Conservation (phyloP, 768 basidiomycete species). For the Mrakia frigida region DNA sequence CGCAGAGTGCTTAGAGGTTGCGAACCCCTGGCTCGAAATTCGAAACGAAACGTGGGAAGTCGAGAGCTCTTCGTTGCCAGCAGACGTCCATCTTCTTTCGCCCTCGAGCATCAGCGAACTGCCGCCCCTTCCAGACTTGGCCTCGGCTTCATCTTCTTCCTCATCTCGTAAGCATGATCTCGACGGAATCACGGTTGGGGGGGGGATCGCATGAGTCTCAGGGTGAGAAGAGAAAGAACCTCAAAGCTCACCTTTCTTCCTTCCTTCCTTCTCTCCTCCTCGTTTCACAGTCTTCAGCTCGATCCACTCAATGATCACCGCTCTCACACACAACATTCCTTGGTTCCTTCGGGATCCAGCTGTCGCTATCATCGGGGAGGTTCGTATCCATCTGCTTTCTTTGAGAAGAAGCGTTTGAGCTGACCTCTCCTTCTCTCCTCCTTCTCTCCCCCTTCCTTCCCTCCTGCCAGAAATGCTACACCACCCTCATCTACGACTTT, state of each 20-base stretch:
- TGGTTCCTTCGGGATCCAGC: slow-evolving; percentile 77
- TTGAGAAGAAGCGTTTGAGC: neutral
- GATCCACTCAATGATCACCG: slow-evolving; percentile 33
- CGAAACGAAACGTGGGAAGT: too few relatives aligned
- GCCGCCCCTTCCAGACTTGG: too few relatives aligned
- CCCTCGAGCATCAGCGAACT: too few relatives aligned
- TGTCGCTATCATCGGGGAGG: slow-evolving; percentile 73
- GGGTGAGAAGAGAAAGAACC: too few relatives aligned
- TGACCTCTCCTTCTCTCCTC: neutral
- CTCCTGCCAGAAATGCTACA: slow-evolving; percentile 74
- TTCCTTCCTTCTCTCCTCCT: neutral
- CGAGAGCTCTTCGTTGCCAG: too few relatives aligned
- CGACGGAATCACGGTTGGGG: too few relatives aligned
- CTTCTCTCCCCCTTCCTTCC: neutral
- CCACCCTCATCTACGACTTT: slow-evolving; percentile 78
- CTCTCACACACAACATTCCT: slow-evolving; percentile 73
- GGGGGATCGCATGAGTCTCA: too few relatives aligned
- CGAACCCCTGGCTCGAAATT: too few relatives aligned
- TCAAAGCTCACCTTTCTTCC: neutral
- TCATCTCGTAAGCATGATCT: too few relatives aligned
- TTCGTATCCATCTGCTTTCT: slow-evolving; percentile 41
- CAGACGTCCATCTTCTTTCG: too few relatives aligned
- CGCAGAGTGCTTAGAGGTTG: too few relatives aligned
- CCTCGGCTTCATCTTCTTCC: too few relatives aligned
- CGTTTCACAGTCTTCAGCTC: neutral